These are phyloP conservation scores for Phialocephala sp. DNA, from an alignment of 2,329 filamentous ascomycete species.

Conservation along the genomic window DNA sequence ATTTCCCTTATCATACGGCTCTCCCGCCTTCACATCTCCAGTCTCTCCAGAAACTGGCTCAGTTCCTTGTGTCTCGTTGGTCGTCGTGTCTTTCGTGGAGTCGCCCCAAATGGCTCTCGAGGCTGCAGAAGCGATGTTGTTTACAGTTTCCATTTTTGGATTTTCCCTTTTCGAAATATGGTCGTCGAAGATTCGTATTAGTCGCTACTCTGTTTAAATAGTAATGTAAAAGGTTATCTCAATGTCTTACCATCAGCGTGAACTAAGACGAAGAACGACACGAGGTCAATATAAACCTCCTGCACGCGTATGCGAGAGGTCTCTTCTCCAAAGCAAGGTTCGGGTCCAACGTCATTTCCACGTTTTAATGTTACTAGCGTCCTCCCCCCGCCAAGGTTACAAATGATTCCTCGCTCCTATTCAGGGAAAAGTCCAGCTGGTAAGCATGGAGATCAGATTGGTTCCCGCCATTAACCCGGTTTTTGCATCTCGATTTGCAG, in stretches of 20 bases:
- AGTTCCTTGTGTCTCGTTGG: constrained; percentile 43
- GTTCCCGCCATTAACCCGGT: background rate
- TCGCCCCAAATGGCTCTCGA: constrained; percentile 52
- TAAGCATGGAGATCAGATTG: background rate
- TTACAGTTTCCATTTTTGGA: constrained; percentile 67
- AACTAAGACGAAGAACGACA: background rate
- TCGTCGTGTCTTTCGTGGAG: constrained; percentile 20
- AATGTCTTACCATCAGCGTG: background rate
- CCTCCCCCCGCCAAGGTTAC: background rate
- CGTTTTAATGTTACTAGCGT: background rate
- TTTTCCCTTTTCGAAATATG: background rate
- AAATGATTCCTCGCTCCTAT: background rate
- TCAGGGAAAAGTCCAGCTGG: background rate
- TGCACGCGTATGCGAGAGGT: background rate
- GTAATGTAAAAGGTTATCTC: background rate
- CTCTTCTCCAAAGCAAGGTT: background rate
- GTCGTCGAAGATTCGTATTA: background rate
- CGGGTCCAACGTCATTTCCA: constrained; percentile 1
- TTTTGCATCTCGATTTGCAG: background rate
- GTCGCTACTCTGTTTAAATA: background rate
- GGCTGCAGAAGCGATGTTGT: constrained; percentile 54
- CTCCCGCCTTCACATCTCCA: constrained; percentile 69
- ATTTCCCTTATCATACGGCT: constrained; percentile 84
- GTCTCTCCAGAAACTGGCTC: constrained; percentile 76
- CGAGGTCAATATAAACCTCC: constrained; percentile 2